A percentile compares a stretch with the other conserved stretches of the same genome.
phyloP scores from a whole-genome alignment of 768 basidiomycete species.

The Multifurca ochricompacta region DNA sequence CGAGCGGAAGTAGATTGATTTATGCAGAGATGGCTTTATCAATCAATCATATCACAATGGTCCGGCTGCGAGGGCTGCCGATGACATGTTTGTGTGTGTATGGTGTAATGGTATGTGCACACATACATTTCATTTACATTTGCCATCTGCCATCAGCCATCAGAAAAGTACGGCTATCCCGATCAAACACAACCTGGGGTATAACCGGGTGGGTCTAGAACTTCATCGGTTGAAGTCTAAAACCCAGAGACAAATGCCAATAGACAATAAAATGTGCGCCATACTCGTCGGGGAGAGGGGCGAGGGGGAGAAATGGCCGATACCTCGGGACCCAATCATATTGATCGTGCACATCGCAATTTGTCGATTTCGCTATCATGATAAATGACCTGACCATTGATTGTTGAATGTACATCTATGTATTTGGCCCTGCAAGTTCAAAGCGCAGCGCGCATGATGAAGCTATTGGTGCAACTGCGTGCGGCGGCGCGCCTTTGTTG shows the following conservation, averaged over 20 bases:
- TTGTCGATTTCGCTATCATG: slow-evolving; percentile 1
- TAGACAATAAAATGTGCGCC: neutral
- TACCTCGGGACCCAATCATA: neutral
- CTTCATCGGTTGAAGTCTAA: neutral
- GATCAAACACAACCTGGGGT: neutral
- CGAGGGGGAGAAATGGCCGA: too few species aligned
- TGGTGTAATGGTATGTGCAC: too few species aligned
- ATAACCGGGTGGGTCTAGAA: slow-evolving; percentile 5
- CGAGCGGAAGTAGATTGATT: neutral
- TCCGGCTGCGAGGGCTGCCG: neutral
- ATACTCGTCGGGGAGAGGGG: too few species aligned
- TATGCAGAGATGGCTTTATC: slow-evolving; percentile 6
- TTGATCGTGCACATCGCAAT: neutral
- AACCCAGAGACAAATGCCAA: neutral
- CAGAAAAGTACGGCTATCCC: neutral
- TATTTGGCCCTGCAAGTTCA: neutral
- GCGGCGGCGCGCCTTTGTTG: too few species aligned
- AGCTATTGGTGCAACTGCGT: too few species aligned
- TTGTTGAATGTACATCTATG: neutral
- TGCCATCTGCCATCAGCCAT: neutral
- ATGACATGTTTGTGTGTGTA: neutral
- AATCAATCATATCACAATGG: neutral
- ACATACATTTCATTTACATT: neutral
- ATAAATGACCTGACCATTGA: neutral
- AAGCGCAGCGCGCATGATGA: too few species aligned